phyloP scores from a whole-genome alignment of 2,329 filamentous ascomycete species.

The Sarocladium brachiariae region DNA sequence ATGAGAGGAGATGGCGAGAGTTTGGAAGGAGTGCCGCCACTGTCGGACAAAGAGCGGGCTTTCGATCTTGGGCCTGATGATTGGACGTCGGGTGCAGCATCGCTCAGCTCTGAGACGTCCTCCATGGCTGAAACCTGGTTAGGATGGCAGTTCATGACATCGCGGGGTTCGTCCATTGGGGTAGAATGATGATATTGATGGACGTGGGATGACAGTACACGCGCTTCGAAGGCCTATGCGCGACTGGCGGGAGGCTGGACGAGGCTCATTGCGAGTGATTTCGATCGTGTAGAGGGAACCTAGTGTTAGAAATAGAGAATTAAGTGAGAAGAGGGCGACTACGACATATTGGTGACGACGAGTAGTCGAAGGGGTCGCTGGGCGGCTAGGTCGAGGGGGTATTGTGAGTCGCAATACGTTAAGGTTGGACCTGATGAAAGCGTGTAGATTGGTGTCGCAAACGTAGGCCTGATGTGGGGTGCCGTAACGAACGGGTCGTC shows the following conservation, averaged over 20 bases:
- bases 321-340: background rate
- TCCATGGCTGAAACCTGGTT: constrained; percentile 1
- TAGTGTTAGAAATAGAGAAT: background rate
- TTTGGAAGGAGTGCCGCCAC: constrained; percentile 46
- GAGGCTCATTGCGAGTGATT: background rate
- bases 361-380: background rate
- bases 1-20: constrained; percentile 54
- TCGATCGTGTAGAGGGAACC: background rate
- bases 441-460: constrained; percentile 8
- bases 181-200: background rate
- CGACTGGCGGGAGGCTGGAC: background rate
- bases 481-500: background rate
- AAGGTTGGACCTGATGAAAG: background rate
- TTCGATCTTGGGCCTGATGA: constrained; percentile 27
- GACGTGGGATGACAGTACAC: background rate
- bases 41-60: constrained; percentile 60
- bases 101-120: constrained; percentile 6
- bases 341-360: background rate
- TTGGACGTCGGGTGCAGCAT: constrained; percentile 5
- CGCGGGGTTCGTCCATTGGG: constrained; percentile 1
- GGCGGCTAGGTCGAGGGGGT: constrained; percentile 6
- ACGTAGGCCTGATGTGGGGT: background rate
- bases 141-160: constrained; percentile 1
- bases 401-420: background rate
- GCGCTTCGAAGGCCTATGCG: constrained; percentile 2